Conservation (phyloP, 208 protist genomes). For the Leishmania amazonensis region DNA sequence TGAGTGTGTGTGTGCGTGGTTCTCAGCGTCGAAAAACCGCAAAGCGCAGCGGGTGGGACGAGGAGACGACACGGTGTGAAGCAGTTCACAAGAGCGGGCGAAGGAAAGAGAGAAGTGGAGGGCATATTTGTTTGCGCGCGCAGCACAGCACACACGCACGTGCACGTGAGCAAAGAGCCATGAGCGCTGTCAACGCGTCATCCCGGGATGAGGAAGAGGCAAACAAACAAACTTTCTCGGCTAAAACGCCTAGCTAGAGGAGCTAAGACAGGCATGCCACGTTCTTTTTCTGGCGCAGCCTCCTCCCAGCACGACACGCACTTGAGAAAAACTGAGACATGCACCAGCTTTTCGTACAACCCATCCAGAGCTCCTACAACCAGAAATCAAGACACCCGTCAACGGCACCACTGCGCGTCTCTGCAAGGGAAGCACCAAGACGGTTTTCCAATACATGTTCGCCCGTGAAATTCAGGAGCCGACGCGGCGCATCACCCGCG, state of each 20-base stretch:
- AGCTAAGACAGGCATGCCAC: not conserved
- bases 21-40: not conserved
- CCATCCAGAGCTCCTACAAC: not conserved
- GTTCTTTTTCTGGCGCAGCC: not conserved
- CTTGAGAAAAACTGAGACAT: not conserved
- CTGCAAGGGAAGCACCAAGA: not conserved
- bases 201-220: not conserved
- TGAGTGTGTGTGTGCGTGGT: not conserved
- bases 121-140: not conserved
- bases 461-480: slow-evolving; percentile 1
- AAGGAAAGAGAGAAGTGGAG: not conserved
- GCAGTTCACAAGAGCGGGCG: not conserved
- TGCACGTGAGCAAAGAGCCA: not conserved
- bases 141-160: not conserved
- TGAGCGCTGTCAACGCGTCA: not conserved
- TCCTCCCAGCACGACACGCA: not conserved
- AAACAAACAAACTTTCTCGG: not conserved
- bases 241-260: not conserved
- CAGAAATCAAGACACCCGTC: not conserved
- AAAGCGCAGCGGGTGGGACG: not conserved
- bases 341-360: not conserved
- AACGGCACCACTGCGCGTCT: not conserved
- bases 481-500: slow-evolving; percentile 9
- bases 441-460: not conserved
- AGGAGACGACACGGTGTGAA: slow-evolving; percentile 4